Evolutionary conservation across 768 basidiomycete species (phyloP).

Genomic region (Rhizopogon roseolus): DNA sequence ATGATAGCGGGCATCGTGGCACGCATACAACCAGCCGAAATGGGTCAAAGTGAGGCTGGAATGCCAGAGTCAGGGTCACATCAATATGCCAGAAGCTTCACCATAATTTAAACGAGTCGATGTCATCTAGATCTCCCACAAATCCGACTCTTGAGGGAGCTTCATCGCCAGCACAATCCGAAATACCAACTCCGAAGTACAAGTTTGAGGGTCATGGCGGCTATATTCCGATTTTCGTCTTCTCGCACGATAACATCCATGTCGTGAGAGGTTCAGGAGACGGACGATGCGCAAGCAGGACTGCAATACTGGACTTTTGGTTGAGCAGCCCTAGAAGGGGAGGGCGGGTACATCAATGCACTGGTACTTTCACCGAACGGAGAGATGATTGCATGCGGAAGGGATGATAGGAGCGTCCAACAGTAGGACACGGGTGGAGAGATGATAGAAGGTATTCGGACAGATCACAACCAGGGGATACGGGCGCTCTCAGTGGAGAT

Average conservation of each 20-base stretch:
- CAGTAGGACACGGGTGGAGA: constrained; percentile 3
- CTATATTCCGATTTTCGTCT: neutral
- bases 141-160: no score
- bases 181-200: neutral
- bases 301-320: neutral
- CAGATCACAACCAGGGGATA: constrained; percentile 8
- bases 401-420: constrained; percentile 11
- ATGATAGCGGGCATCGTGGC: no score
- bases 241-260: neutral
- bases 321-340: neutral
- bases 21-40: no score
- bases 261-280: neutral
- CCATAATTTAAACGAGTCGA: no score
- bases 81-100: no score
- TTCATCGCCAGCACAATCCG: no score
- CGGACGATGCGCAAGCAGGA: neutral
- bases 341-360: neutral
- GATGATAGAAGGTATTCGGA: neutral
- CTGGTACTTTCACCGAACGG: constrained; percentile 5
- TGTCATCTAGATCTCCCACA: no score
- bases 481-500: constrained; percentile 30
- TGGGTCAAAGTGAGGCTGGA: no score
- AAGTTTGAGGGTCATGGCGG: neutral
- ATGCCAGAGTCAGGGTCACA: no score
- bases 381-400: constrained; percentile 2